Base-by-base conservation (phyloP, 2,329 filamentous ascomycete genomes). In the Leptographium galeiforme region DNA sequence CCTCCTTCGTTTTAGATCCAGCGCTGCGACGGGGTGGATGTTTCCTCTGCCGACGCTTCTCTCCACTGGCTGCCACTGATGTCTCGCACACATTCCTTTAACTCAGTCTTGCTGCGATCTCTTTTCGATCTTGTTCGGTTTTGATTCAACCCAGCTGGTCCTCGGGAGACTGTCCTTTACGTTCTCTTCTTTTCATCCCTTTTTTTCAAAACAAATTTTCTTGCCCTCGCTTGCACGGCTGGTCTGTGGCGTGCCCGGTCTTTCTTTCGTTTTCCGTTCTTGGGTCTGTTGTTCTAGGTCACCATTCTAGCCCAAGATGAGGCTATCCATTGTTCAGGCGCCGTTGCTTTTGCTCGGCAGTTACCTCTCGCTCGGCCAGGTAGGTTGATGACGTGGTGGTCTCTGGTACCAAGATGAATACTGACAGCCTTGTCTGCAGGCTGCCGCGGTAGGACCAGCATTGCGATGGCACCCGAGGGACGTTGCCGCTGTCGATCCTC, bases 281-380 rank as follows among this genome's bases (percentile, higher is more conserved):
- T 32, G 8, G 16, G 16, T 45, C 34, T n/a, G 1, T 32, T 40
- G 38, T 13, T 30, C 7, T 18, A 18, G 14, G 16, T 32, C 47
- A 8, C 11, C 25, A 16, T 34, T 45, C 19, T 49, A n/a, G n/a
- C n/a, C 51, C 57, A 63, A 43, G 53, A 66, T 66, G 64, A 61
- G 58, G 54, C 45, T 48, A 47, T 55, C 61, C 51, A 11, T 51
- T 6, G 50, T 51, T 48, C 55, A 54, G 16, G 56, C 56, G 39
- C 48, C 61, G 53, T 50, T 61, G 25, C 52, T 65, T 46, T 25
- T 64, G 14, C 54, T 63, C 57, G 25, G 25, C 25, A 54, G 60
- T 56, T 61, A 54, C 25, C 44, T 61, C 47, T 59, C 64, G 25
- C 53, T 65, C 16, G 56, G 57, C 48, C 60, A 64, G 62, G 63